These are phyloP conservation scores for Mortierella polycephala DNA, from an alignment of 371 early-diverging fungal genomes.

Conservation along the genomic window DNA sequence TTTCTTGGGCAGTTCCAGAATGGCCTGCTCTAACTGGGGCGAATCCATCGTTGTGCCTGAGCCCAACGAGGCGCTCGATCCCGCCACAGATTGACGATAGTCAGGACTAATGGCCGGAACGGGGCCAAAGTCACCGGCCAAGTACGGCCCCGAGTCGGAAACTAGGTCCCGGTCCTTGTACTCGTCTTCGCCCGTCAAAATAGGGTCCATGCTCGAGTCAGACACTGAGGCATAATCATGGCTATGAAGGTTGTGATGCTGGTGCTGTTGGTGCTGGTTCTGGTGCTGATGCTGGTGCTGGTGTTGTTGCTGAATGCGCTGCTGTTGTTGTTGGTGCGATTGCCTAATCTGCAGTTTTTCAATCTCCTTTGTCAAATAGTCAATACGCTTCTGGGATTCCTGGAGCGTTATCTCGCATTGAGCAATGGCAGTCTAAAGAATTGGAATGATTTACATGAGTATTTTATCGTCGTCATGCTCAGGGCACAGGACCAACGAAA, in stretches of 20 bases:
- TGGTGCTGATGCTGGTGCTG: constrained; percentile 59
- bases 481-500: not conserved
- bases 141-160: constrained; percentile 28
- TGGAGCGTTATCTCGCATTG: constrained; percentile 83
- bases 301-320: constrained; percentile 59
- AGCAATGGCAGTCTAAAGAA: constrained; percentile 55
- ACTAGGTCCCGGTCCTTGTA: constrained; percentile 48
- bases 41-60: constrained; percentile 42
- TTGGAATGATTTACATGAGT: no score
- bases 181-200: constrained; percentile 48
- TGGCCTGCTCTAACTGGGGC: constrained; percentile 23
- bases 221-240: constrained; percentile 34
- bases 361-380: constrained; percentile 81
- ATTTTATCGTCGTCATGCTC: not conserved
- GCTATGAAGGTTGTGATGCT: constrained; percentile 6
- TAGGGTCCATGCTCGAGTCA: constrained; percentile 51
- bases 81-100: constrained; percentile 19
- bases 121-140: constrained; percentile 54
- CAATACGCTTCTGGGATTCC: constrained; percentile 85
- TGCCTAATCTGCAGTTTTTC: constrained; percentile 65
- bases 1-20: constrained; percentile 51
- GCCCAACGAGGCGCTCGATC: constrained; percentile 36
- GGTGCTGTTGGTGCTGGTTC: constrained; percentile 46
- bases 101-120: constrained; percentile 31
- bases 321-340: constrained; percentile 56